Evolutionary conservation across 2,329 filamentous ascomycete genomes (phyloP), one percentile per base, ranked within the genome.

Genomic region (Lojkania enalia): DNA sequence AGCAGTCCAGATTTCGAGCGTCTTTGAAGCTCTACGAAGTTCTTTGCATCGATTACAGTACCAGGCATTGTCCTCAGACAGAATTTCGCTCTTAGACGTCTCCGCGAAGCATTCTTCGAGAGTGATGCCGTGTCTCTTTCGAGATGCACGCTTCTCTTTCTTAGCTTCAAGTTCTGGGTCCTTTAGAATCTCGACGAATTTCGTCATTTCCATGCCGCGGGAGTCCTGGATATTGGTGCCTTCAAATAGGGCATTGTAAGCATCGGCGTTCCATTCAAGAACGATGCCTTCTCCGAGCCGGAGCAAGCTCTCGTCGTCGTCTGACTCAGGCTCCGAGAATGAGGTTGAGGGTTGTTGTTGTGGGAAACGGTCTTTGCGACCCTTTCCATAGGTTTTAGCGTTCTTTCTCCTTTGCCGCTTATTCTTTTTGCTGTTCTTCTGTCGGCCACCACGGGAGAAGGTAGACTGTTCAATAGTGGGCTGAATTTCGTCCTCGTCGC

Each of bases 1-100:
- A 2, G 88, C 86, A 64, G 92, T 96, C 94, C 94, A 99, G 14
- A 99, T 81, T 64, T 97, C 91, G 41, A 99, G 90, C 62, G 94
- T 96, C 76, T 99, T 99, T 72, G 86, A 91, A 15, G 94, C 94
- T 48, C 90, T 85, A 13, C 90, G 84, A 61, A 95, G 87, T 60
- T 96, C 89, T 69, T 97, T 97, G 78, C 94, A 99, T 20, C 90
- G 83, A 44, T 90, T 92, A 64, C 94, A 99, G 67, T 95, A 97
- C 94, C 94, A 99, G 48, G 90, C 92, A 66, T 99, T 95, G 63
- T 95, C 88, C 67, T 96, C 90, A 0, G 92, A 96, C 3, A 99
- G 76, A 12, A 96, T 84, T 71, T 99, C 94, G 48, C 91, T 88
- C 66, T 92, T 92, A 63, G 94, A 89, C 57, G 96, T 97, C 70